Percentiles rank a stretch among this genome's conserved stretches.
Evolutionary conservation across 805 yeast genomes (phyloP).

Genomic region (Cyberlindnera galapagoensis): DNA sequence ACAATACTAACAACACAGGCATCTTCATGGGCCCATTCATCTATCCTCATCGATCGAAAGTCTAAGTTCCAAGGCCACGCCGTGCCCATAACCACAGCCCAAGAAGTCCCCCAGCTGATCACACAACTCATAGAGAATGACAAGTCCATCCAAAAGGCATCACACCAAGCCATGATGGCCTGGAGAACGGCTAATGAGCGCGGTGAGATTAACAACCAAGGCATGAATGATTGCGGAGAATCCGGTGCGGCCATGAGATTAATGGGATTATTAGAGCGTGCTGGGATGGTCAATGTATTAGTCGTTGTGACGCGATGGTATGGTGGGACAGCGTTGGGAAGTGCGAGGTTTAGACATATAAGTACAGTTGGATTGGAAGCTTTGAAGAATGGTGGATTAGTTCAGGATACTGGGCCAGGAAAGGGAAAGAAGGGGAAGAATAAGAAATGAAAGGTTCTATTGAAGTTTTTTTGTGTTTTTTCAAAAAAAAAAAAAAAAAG

Average conservation of each 20-base stretch:
- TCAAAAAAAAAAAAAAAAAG: too few relatives aligned
- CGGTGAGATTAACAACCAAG: slow-evolving; percentile 36
- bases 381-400: slow-evolving; percentile 32
- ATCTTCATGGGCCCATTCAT: slow-evolving; percentile 35
- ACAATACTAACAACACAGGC: too few relatives aligned
- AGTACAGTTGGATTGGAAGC: slow-evolving; percentile 50
- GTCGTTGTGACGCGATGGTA: slow-evolving; percentile 78
- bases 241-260: slow-evolving; percentile 64
- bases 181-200: slow-evolving; percentile 39
- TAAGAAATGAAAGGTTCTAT: background rate
- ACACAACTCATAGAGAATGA: slow-evolving; percentile 36
- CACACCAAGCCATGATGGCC: slow-evolving; percentile 71
- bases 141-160: slow-evolving; percentile 47
- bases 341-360: slow-evolving; percentile 64
- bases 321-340: slow-evolving; percentile 72
- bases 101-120: slow-evolving; percentile 39
- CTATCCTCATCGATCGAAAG: slow-evolving; percentile 39
- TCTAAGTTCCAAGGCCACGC: slow-evolving; percentile 66
- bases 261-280: slow-evolving; percentile 44
- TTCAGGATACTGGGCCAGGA: slow-evolving; percentile 5
- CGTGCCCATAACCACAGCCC: slow-evolving; percentile 30
- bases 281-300: slow-evolving; percentile 45
- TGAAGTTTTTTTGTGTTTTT: too few relatives aligned
- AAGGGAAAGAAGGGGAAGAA: slow-evolving; percentile 2
- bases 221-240: slow-evolving; percentile 67